Percentiles rank a stretch among this genome's conserved stretches.
Evolutionary conservation across 1,284 basidiomycete genomes (phyloP).

Genomic region (Apiotrichum gamsii): DNA sequence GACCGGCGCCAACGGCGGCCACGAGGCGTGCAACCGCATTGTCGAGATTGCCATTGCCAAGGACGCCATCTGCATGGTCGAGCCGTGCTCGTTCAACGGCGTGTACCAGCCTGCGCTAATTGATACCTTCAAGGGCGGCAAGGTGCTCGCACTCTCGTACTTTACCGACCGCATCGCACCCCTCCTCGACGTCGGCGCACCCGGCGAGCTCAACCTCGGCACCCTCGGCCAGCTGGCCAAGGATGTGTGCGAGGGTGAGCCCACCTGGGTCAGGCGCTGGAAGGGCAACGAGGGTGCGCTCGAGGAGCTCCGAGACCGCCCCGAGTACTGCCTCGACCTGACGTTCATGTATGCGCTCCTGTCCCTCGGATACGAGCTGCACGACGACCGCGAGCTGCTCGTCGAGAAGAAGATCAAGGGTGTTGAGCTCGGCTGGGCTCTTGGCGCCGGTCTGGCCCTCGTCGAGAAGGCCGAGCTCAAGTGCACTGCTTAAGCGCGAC

Average conservation of each 20-base stretch:
- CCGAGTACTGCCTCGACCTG: conserved; percentile 91
- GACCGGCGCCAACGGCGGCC: conserved; percentile 72
- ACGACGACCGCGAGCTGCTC: conserved; percentile 59
- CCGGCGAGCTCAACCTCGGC: conserved; percentile 53
- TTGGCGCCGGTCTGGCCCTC: conserved; percentile 75
- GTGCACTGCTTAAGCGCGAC: conserved; percentile 33
- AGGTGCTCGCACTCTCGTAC: conserved; percentile 83
- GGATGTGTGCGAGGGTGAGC: conserved; percentile 64
- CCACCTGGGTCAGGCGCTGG: conserved; percentile 54
- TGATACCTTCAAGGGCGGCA: conserved; percentile 75
- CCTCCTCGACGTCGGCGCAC: conserved; percentile 53
- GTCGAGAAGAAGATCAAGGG: conserved; percentile 84
- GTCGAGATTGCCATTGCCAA: conserved; percentile 92
- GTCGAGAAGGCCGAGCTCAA: conserved; percentile 46
- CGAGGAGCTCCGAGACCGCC: conserved; percentile 70
- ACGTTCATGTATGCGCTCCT: conserved; percentile 91
- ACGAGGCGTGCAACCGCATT: conserved; percentile 76
- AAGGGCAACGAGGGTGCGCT: conserved; percentile 54
- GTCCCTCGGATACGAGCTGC: conserved; percentile 74
- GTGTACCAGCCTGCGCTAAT: conserved; percentile 95
- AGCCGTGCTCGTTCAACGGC: conserved; percentile 93
- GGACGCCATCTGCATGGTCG: conserved; percentile 80
- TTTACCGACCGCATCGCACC: conserved; percentile 92
- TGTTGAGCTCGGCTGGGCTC: conserved; percentile 91
- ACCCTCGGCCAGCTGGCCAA: conserved; percentile 61